Evolutionary conservation across 2,329 filamentous ascomycete species (phyloP), one percentile per base, ranked within the genome.

Genomic region (Mycosphaerella arachidis): DNA sequence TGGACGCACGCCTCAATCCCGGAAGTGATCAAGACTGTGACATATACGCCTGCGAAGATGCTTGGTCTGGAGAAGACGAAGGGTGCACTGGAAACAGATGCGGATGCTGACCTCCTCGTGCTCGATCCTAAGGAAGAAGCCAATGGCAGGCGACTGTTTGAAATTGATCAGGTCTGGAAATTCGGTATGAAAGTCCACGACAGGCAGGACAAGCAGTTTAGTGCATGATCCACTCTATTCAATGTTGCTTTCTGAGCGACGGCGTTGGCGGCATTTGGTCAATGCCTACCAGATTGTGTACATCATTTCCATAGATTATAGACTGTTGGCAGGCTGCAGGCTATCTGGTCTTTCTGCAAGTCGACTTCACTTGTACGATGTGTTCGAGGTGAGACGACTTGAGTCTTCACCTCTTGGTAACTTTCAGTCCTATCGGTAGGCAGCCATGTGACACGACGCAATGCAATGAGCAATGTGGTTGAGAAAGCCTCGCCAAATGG

Each of bases 121-220:
- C 74, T 93, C 37, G 69, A 73, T 31, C 81, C 88, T 59, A 76
- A 79, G 13, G 72, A 76, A 24, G 75, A 71, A 51, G 75, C 65
- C 8, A 74, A 75, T 46, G 81, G 80, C 10, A 71, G 67, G 43
- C 78, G 74, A 62, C 81, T 79, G 59, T 75, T 93, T 45, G 77
- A 82, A 10, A 79, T 92, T n/a, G 86, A 90, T 61, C 84, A 90
- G 74, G 88, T 91, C 20, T 92, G 88, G 89, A 92, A 92, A 75
- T 91, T 91, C 77, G 89, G 89, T 6, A 75, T 75, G 37, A 78
- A 79, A 65, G 81, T 88, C 24, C 62, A 62, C 43, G 62, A 66
- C 46, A 50, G 50, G 37, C 45, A 61, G 24, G 18, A 61, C 20
- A 27, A 53, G 18, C 55, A 18, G n/a, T 29, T 24, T 33, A 55